Evolutionary conservation across 257 asterid genomes (phyloP).

Genomic region (Plantago elongata): DNA sequence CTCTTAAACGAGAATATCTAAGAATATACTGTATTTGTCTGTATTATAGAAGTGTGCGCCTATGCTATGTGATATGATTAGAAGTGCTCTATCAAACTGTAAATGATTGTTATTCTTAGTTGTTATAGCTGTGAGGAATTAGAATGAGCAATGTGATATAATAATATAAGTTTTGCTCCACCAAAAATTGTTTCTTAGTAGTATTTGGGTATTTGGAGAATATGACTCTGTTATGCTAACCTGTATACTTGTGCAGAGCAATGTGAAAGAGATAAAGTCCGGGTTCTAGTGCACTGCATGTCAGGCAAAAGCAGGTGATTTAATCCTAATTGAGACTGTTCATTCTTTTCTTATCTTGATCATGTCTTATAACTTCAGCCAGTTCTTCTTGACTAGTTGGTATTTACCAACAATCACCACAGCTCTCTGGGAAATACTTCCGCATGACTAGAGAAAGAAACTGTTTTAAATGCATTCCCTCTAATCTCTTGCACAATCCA

Average conservation of each 20-base stretch:
- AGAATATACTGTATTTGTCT: too few relatives aligned
- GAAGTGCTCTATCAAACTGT: too few relatives aligned
- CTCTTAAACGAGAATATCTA: too few relatives aligned
- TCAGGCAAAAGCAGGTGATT: slow-evolving; percentile 79
- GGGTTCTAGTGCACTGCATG: slow-evolving; percentile 99
- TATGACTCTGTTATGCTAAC: not conserved
- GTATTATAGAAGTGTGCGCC: too few relatives aligned
- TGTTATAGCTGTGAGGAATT: too few relatives aligned
- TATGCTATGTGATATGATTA: too few relatives aligned
- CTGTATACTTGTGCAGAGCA: slow-evolving; percentile 48
- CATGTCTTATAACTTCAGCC: not conserved
- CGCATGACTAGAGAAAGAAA: not conserved
- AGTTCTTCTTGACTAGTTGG: not conserved
- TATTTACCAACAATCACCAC: not conserved
- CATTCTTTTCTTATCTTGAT: not conserved
- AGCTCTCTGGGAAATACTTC: not conserved
- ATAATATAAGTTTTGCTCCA: not conserved
- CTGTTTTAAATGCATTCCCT: too few relatives aligned
- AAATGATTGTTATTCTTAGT: too few relatives aligned
- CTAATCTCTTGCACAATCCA: too few relatives aligned
- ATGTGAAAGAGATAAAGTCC: slow-evolving; percentile 74
- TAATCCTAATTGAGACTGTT: not conserved
- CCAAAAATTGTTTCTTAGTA: not conserved
- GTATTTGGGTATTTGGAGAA: not conserved
- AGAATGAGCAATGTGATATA: too few relatives aligned